Evolutionary conservation across 2,329 filamentous ascomycete species (phyloP), one percentile per base, ranked within the genome.

Genomic region (Ophiosphaerella korrae): DNA sequence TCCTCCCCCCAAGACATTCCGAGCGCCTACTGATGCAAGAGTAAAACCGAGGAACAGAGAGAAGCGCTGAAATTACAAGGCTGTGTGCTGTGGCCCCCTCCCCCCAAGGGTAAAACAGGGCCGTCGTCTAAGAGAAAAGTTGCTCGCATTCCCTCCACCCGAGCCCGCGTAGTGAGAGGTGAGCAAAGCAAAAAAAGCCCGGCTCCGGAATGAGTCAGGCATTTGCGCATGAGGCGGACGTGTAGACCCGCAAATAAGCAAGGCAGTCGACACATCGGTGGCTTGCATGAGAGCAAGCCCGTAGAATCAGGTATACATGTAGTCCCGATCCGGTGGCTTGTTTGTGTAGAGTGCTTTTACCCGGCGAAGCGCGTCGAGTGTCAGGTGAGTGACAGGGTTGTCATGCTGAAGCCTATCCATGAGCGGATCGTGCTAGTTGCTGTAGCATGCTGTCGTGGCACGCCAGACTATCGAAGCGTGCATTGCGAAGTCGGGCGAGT

Each of bases 11-110:
- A n/a, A 43, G 56, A 55, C 36, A 55, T 54, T 54, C 62, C 58
- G 52, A 60, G 66, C 67, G 67, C 68, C 70, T 63, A 52, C 51
- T 64, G 53, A 72, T 72, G 69, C 69, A 71, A 51, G 51, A 44
- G 49, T 24, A 54, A 63, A 64, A 66, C 31, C 57, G 60, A 62
- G 48, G 50, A 63, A 42, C 38, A 53, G 42, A 48, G 42, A 48
- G 60, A 64, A 50, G 45, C 64, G 69, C 66, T 72, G 62, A 58
- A 52, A 73, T 73, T 73, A 72, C 58, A 73, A 71, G 52, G 53
- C n/a, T 52, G 47, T 55, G 57, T 60, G 55, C 42, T 55, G 45
- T 62, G 52, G 18, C 18, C 18, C n/a, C n/a, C n/a, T n/a, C n/a
- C n/a, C n/a, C 57, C 58, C 26, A 29, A 51, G 55, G 55, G 52